Evolutionary conservation across 257 asterid genomes (phyloP), one percentile per base, ranked within the genome.

Genomic region (Solanum pimpinellifolium): DNA sequence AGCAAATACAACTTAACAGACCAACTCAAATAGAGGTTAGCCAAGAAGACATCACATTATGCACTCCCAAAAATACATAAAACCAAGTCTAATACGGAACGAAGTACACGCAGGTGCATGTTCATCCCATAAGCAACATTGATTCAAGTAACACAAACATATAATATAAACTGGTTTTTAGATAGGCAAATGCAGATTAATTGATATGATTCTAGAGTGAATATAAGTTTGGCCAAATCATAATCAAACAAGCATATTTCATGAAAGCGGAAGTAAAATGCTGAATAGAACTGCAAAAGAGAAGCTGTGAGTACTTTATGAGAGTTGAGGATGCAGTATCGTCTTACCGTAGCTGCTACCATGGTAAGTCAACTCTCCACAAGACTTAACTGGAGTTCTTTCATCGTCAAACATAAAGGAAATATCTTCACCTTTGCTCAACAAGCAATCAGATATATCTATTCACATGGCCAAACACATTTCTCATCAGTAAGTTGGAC

Each of bases 311-410:
- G 66, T 80, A 80, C 42, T 47, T 25, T 75, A 42, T 2, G 52
- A 39, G 59, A 21, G 35, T 11, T 8, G 27, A 21, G 39, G 21
- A 72, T 39, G 84, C 42, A 46, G 14, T 66, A 86, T 78, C 35
- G 74, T 41, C 90, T 59, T 87, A 94, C 98, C 95, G 29, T 84
- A 74, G 88, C 52, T 78, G 33, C 89, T 88, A 35, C 60, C 93
- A 76, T 89, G 91, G 93, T 91, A 88, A 87, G 92, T 90, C 85
- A 94, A 74, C 75, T 95, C 98, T 76, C 93, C 92, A 66, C 96
- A 95, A 59, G 96, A 97, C 89, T 94, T 95, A 37, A 93, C 90
- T 15, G 98, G 98, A 74, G 98, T 95, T 89, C 92, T 91, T 86
- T 87, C 96, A 76, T 85, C 89, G 75, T 89, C 94, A 81, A 92